phyloP scores from a whole-genome alignment of 23 red algal species.

The Chondrus crispus region DNA sequence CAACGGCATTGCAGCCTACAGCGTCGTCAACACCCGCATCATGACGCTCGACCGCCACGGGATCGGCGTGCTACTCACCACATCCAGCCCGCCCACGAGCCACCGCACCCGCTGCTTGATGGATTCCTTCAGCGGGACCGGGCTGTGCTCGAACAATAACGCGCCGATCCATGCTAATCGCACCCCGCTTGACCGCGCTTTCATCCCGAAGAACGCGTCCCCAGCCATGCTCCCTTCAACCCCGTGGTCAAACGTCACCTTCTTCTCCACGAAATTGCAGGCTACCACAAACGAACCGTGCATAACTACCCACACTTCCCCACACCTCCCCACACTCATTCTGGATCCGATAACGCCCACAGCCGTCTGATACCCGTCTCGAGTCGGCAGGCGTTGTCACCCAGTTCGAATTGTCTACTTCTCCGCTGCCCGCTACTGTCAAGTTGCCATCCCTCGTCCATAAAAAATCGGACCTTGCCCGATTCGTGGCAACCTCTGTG shows the following conservation, averaged over 20 bases:
- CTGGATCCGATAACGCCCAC: slow-evolving; percentile 64
- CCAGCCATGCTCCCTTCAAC: slow-evolving; percentile 64
- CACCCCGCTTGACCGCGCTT: slow-evolving; percentile 42
- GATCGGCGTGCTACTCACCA: slow-evolving; percentile 24
- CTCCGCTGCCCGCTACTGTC: background rate
- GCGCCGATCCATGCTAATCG: slow-evolving; percentile 70
- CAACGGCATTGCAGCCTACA: slow-evolving; percentile 62
- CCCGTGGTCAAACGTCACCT: slow-evolving; percentile 69
- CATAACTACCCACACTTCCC: slow-evolving; percentile 81
- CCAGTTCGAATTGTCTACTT: slow-evolving; percentile 29
- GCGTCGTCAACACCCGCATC: slow-evolving; percentile 26
- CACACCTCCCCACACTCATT: slow-evolving; percentile 60
- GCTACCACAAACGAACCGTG: slow-evolving; percentile 77
- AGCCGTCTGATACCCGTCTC: slow-evolving; percentile 60
- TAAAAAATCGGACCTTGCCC: slow-evolving; percentile 82
- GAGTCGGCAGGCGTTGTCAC: slow-evolving; percentile 72
- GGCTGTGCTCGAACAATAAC: slow-evolving; percentile 69
- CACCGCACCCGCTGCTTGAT: slow-evolving; percentile 71
- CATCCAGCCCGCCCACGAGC: slow-evolving; percentile 53
- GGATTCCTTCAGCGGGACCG: slow-evolving; percentile 55
- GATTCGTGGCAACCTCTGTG: slow-evolving; percentile 46
- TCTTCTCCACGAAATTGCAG: slow-evolving; percentile 45
- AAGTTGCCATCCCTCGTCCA: background rate
- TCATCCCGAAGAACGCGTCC: slow-evolving; percentile 70
- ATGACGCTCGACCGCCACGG: slow-evolving; percentile 9